Base-by-base conservation (phyloP, 164 flowering plant genomes). In the Euptelea pleiosperma region DNA sequence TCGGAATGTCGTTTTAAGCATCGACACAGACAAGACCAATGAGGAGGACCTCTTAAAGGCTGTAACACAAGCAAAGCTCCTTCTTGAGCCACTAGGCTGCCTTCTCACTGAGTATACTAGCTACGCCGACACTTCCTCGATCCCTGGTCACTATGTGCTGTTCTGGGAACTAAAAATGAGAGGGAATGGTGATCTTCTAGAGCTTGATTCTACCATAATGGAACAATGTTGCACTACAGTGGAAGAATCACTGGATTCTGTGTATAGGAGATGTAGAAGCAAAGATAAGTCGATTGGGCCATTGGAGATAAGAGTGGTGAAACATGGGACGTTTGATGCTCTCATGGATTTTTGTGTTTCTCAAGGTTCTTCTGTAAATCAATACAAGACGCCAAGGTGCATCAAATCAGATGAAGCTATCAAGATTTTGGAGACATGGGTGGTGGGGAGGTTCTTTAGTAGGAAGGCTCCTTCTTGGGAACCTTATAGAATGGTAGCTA, bases 351-450 rank as follows among this genome's bases (percentile, higher is more conserved):
- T 57, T 45, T 84, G 80, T 14, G 60, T 85, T 2, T 75, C 77
- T 55, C 67, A 60, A 28, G 91, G 91, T 7, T 80, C 91, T n/a
- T 85, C 86, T 0, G 80, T 85, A 18, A 82, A 81, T 49, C 91
- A 85, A 70, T 85, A 85, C 77, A 82, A 85, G 73, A 67, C 86
- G 6, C 91, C 91, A 2, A 65, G 91, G 41, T 85, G 91, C 45
- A 84, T 85, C 65, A 82, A 81, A 58, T 71, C 65, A 43, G 66
- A 67, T 7, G 78, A 77, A 24, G 76, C 79, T 16, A 45, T 82
- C 8, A 60, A 82, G 69, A 74, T 82, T 46, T 28, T 85, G 63
- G 69, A 79, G 55, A 67, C 76, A 5, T 75, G 72, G 62, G 84
- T 79, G 34, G 71, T 71, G 51, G 62, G 69, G 4, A 70, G 61